These are phyloP conservation scores for Arthonia radiata DNA, from an alignment of 495 filamentous ascomycete species.

Conservation along the genomic window DNA sequence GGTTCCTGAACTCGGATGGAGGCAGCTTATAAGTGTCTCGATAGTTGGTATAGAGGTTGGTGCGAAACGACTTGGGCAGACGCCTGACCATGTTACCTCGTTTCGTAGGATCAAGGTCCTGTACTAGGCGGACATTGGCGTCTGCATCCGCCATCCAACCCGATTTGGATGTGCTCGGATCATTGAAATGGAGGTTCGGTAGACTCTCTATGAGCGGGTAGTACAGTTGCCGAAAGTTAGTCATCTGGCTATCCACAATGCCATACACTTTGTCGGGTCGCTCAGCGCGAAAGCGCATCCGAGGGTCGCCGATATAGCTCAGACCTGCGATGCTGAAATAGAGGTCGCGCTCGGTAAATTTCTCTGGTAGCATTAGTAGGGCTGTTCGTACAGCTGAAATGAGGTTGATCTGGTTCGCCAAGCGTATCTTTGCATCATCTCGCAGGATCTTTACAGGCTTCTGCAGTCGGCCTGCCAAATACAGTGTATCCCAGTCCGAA, in stretches of 20 bases:
- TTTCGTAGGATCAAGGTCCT: conserved; percentile 78
- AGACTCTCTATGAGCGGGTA: conserved; percentile 67
- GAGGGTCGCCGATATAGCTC: conserved; percentile 81
- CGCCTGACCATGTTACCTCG: conserved; percentile 91
- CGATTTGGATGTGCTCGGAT: conserved; percentile 28
- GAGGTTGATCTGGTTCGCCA: conserved; percentile 88
- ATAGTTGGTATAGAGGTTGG: conserved; percentile 80
- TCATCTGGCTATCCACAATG: conserved; percentile 74
- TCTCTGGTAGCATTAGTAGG: conserved; percentile 55
- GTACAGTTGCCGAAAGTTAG: conserved; percentile 77
- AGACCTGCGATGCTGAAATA: conserved; percentile 78
- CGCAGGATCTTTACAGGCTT: conserved; percentile 95
- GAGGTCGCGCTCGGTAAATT: conserved; percentile 67
- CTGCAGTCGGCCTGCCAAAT: conserved; percentile 79
- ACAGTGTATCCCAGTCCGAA: conserved; percentile 71
- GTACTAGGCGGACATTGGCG: conserved; percentile 33
- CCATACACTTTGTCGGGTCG: conserved; percentile 83
- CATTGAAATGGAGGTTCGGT: conserved; percentile 65
- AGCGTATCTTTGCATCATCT: conserved; percentile 69
- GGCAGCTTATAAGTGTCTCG: conserved; percentile 77
- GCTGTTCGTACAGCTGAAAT: conserved; percentile 76
- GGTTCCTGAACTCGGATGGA: conserved; percentile 53
- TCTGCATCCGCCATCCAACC: conserved; percentile 43
- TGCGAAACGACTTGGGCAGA: conserved; percentile 64
- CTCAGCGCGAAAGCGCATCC: conserved; percentile 71